Percentiles rank a stretch among this genome's conserved stretches.
Evolutionary conservation across 108 stramenopile species (phyloP).

Genomic region (Tribonema minus): DNA sequence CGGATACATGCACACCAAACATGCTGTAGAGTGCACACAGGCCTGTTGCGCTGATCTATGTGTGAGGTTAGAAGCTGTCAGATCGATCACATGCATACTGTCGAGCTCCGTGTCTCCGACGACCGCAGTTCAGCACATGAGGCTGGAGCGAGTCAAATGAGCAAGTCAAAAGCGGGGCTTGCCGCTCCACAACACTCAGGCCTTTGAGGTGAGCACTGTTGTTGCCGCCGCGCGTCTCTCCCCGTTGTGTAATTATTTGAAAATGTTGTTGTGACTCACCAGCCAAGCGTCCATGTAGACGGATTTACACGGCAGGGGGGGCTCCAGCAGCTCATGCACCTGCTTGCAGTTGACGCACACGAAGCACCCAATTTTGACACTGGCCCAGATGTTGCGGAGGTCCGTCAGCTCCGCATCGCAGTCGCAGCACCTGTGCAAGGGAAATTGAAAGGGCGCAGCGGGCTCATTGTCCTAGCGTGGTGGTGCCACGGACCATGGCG

Average conservation of each 20-base stretch:
- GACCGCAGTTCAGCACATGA: too few relatives aligned
- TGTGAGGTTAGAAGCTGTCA: too few relatives aligned
- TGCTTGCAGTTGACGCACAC: slow-evolving; percentile 42
- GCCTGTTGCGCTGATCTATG: too few relatives aligned
- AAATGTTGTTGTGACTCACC: too few relatives aligned
- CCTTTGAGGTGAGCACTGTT: not conserved
- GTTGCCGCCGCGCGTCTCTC: not conserved
- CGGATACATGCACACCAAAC: too few relatives aligned
- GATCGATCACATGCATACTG: too few relatives aligned
- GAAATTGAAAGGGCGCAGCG: not conserved
- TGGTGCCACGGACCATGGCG: not conserved
- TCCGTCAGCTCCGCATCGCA: slow-evolving; percentile 45
- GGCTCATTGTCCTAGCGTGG: not conserved
- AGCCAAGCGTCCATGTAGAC: not conserved
- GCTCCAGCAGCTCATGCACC: slow-evolving; percentile 24
- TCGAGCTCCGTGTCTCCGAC: too few relatives aligned
- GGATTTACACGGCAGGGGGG: not conserved
- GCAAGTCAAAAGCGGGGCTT: too few relatives aligned
- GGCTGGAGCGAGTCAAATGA: too few relatives aligned
- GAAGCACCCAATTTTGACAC: slow-evolving; percentile 38
- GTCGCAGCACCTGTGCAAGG: slow-evolving; percentile 22
- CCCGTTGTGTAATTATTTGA: not conserved
- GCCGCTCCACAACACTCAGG: too few relatives aligned
- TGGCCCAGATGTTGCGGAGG: slow-evolving; percentile 44
- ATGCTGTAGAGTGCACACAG: too few relatives aligned